These are phyloP conservation scores for Talaromyces trachyspermus DNA, from an alignment of 495 filamentous ascomycete species.

Conservation along the genomic window DNA sequence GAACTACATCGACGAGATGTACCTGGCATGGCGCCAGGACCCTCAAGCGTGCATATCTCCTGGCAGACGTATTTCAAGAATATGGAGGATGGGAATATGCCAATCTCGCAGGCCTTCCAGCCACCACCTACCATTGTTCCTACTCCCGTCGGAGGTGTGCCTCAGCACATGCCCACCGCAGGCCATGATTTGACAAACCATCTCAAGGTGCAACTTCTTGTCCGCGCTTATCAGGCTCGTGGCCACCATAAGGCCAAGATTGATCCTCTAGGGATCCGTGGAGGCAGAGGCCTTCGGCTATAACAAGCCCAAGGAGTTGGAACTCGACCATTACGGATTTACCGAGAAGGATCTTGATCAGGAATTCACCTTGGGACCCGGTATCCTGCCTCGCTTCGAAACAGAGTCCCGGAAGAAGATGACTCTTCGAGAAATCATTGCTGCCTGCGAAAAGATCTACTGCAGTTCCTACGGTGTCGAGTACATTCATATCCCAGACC, in stretches of 20 bases:
- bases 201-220: conserved; percentile 94
- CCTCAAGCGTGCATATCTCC: conserved; percentile 89
- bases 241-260: conserved; percentile 98
- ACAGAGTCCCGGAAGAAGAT: conserved; percentile 84
- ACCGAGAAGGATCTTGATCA: conserved; percentile 90
- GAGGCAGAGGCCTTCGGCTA: conserved; percentile 82
- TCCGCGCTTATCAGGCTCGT: conserved; percentile 94
- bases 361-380: conserved; percentile 86
- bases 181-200: conserved; percentile 89
- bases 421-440: conserved; percentile 91
- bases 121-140: conserved; percentile 89
- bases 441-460: conserved; percentile 88
- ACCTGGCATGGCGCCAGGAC: conserved; percentile 91
- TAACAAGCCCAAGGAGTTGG: conserved; percentile 83
- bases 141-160: conserved; percentile 67
- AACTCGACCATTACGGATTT: conserved; percentile 88
- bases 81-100: conserved; percentile 97
- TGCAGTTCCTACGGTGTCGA: conserved; percentile 94
- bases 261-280: conserved; percentile 89
- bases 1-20: conserved; percentile 99
- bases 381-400: conserved; percentile 91
- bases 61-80: conserved; percentile 99
- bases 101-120: conserved; percentile 91
- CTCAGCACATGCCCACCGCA: conserved; percentile 62
- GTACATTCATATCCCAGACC: conserved; percentile 97